Evolutionary conservation across 1,139 yeast species (phyloP).

Genomic region (Yamadazyma spencermartinsiae): DNA sequence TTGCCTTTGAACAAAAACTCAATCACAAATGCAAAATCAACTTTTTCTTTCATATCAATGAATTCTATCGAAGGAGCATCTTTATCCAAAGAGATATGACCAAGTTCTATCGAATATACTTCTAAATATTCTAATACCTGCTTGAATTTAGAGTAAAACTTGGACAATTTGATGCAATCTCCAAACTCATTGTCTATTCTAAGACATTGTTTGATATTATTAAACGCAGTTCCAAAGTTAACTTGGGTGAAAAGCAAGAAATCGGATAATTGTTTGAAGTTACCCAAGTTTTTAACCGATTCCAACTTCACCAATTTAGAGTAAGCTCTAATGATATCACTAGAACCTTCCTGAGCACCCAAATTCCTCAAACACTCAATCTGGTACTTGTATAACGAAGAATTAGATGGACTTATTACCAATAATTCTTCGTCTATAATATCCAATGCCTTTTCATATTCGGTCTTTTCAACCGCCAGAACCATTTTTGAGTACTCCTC

Average conservation of each 20-base stretch:
- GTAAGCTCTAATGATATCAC: slow-evolving; percentile 25
- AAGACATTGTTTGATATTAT: slow-evolving; percentile 58
- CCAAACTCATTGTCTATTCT: slow-evolving; percentile 67
- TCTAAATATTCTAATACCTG: slow-evolving; percentile 40
- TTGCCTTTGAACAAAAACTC: slow-evolving; percentile 31
- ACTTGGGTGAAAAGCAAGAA: slow-evolving; percentile 51
- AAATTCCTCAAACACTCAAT: slow-evolving; percentile 16
- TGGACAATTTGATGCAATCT: slow-evolving; percentile 52
- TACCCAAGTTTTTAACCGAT: slow-evolving; percentile 33
- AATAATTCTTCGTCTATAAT: slow-evolving; percentile 24
- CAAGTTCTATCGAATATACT: slow-evolving; percentile 40
- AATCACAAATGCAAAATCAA: slow-evolving; percentile 28
- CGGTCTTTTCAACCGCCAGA: slow-evolving; percentile 12
- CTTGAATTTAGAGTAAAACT: slow-evolving; percentile 38
- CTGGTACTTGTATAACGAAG: slow-evolving; percentile 18
- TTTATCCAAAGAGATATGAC: slow-evolving; percentile 32
- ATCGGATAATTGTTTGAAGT: slow-evolving; percentile 34
- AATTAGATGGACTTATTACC: slow-evolving; percentile 24
- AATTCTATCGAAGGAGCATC: slow-evolving; percentile 16
- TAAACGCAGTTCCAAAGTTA: slow-evolving; percentile 52
- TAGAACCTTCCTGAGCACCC: slow-evolving; percentile 6
- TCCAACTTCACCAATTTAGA: slow-evolving; percentile 28
- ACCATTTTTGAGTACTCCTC: slow-evolving; percentile 21
- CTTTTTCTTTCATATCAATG: slow-evolving; percentile 19
- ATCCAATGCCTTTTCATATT: slow-evolving; percentile 22